Conservation (phyloP, 2,329 filamentous ascomycete species). For the Aspergillus ochraceus region DNA sequence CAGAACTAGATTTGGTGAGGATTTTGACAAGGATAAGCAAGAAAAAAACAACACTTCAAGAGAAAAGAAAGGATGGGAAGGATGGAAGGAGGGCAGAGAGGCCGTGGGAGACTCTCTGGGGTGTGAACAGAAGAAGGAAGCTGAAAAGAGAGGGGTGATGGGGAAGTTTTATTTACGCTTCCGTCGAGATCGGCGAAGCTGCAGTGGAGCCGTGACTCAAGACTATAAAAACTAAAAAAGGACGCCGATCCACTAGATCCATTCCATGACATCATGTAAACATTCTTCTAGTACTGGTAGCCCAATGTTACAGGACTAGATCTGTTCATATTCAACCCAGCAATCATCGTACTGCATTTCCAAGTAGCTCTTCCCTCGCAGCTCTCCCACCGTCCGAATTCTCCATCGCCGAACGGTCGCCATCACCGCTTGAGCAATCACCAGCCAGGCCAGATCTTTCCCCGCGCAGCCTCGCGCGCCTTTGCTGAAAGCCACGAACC, state of each 20-base stretch:
- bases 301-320: neutral
- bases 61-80: neutral
- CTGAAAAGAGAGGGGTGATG: neutral
- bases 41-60: neutral
- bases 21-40: neutral
- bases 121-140: neutral
- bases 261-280: neutral
- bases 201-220: conserved; percentile 2
- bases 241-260: neutral
- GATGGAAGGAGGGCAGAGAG: neutral
- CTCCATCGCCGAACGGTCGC: conserved; percentile 8
- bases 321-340: neutral
- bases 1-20: neutral
- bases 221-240: conserved; percentile 6
- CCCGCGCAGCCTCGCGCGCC: conserved; percentile 19
- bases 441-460: conserved; percentile 17
- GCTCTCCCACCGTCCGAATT: neutral
- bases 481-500: conserved; percentile 19
- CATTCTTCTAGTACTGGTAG: neutral
- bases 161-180: neutral
- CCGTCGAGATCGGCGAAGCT: neutral
- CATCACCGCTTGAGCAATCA: conserved; percentile 12
- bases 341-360: neutral
- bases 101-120: neutral
- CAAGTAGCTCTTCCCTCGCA: neutral